Evolutionary conservation across 2,329 filamentous ascomycete genomes (phyloP).

Genomic region (Xylariaceae sp.): DNA sequence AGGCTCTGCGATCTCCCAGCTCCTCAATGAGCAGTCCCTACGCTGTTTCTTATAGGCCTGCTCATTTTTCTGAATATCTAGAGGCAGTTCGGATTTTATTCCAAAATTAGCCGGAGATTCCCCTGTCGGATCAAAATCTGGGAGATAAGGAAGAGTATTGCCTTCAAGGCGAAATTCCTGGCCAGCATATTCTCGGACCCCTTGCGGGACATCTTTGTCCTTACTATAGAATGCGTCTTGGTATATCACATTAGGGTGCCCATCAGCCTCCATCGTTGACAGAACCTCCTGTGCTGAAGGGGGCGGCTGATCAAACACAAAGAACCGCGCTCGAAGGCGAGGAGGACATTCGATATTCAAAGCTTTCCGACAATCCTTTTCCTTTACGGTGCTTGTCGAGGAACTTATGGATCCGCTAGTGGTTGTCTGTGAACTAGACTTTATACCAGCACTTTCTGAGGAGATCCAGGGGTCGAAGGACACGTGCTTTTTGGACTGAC

Average conservation of each 20-base stretch:
- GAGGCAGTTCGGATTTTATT: constrained; percentile 47
- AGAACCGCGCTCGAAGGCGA: constrained; percentile 33
- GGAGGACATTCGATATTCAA: constrained; percentile 31
- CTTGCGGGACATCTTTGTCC: constrained; percentile 79
- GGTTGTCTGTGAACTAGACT: constrained; percentile 13
- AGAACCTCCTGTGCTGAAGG: constrained; percentile 49
- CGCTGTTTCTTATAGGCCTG: constrained; percentile 54
- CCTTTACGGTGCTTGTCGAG: constrained; percentile 18
- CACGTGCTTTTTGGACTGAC: constrained; percentile 39
- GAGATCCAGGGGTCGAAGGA: constrained; percentile 36
- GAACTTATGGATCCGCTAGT: constrained; percentile 23
- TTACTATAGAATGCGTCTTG: constrained; percentile 85
- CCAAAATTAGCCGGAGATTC: constrained; percentile 59
- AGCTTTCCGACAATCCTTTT: constrained; percentile 2
- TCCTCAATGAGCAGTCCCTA: constrained; percentile 61
- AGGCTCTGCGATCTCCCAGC: constrained; percentile 75
- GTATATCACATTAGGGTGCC: constrained; percentile 72
- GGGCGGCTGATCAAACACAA: constrained; percentile 36
- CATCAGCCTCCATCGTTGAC: constrained; percentile 58
- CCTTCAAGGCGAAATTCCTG: constrained; percentile 80
- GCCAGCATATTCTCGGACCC: constrained; percentile 81
- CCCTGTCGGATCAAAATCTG: constrained; percentile 71
- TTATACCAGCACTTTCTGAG: constrained; percentile 9
- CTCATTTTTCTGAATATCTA: constrained; percentile 57
- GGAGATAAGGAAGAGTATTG: constrained; percentile 76